Conservation (phyloP, 2,329 filamentous ascomycete genomes). For the Verruconis gallopava region DNA sequence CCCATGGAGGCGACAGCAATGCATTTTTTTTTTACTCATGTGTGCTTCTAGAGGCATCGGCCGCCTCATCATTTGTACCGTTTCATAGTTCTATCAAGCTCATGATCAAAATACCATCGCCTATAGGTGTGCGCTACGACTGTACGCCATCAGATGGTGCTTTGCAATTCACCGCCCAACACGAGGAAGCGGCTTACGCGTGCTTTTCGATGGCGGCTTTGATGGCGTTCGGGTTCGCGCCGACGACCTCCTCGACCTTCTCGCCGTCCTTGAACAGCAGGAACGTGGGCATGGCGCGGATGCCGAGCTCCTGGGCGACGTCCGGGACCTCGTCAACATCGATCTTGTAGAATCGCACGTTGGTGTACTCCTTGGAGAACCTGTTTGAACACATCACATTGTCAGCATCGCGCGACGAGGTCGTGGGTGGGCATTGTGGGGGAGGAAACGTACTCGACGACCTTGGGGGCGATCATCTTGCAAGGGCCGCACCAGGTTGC, state of each 20-base stretch:
- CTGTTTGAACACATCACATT: conserved; percentile 24
- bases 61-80: no score
- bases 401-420: conserved; percentile 4
- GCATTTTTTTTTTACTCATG: no score
- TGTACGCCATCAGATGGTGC: no score
- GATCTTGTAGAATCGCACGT: conserved; percentile 71
- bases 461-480: conserved; percentile 72
- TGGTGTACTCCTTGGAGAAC: conserved; percentile 45
- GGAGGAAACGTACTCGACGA: conserved; percentile 44
- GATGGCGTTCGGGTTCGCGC: conserved; percentile 65
- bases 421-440: not conserved
- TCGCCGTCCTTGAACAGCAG: conserved; percentile 68
- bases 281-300: conserved; percentile 92
- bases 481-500: conserved; percentile 91
- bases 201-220: conserved; percentile 48
- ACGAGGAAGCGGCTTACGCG: conserved; percentile 43
- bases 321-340: conserved; percentile 75
- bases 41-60: no score
- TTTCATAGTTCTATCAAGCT: no score
- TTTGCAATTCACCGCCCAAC: no score
- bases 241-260: conserved; percentile 60
- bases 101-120: no score
- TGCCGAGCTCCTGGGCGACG: conserved; percentile 60
- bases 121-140: no score
- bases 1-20: no score